A percentile compares a stretch with the other conserved stretches of the same genome.
Evolutionary conservation across 2,329 filamentous ascomycete species (phyloP).

Genomic region (Pseudophaeomoniella oleicola): DNA sequence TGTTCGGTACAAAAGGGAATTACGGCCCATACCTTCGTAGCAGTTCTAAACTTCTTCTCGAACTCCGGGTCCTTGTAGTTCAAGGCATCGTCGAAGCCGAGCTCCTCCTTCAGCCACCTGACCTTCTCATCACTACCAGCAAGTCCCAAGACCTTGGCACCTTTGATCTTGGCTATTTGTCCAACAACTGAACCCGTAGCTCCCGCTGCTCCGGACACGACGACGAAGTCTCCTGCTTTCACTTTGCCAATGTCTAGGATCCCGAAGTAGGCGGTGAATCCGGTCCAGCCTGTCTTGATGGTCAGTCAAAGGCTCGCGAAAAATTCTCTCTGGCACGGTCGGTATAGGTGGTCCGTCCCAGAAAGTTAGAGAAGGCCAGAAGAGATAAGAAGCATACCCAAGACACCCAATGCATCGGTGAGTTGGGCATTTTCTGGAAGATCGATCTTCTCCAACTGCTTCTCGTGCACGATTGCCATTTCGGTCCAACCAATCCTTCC

Average conservation of each 20-base stretch:
- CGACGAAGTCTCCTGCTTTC: conserved; percentile 57
- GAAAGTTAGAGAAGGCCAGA: not conserved
- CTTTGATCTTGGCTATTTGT: conserved; percentile 64
- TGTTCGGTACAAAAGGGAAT: too few species aligned
- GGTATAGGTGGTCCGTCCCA: too few species aligned
- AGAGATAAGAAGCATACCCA: conserved; percentile 14
- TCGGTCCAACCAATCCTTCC: conserved; percentile 50
- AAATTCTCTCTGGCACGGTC: too few species aligned
- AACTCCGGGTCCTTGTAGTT: conserved; percentile 57
- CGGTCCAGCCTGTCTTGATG: conserved; percentile 45
- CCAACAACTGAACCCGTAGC: conserved; percentile 64
- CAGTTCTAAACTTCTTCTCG: conserved; percentile 42
- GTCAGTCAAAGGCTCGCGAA: too few species aligned
- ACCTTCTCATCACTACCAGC: conserved; percentile 55
- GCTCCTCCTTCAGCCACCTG: conserved; percentile 40
- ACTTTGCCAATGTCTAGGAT: conserved; percentile 54
- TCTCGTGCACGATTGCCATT: conserved; percentile 43
- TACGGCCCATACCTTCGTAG: conserved; percentile 31
- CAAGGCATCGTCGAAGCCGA: conserved; percentile 53
- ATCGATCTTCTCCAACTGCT: conserved; percentile 29
- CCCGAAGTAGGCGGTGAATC: conserved; percentile 64
- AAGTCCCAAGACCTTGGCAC: conserved; percentile 49
- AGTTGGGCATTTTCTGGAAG: conserved; percentile 31
- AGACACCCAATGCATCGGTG: conserved; percentile 47
- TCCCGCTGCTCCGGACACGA: conserved; percentile 64